Evolutionary conservation across 2,329 filamentous ascomycete species (phyloP), one percentile per base, ranked within the genome.

Genomic region (Penicillium digitatum): DNA sequence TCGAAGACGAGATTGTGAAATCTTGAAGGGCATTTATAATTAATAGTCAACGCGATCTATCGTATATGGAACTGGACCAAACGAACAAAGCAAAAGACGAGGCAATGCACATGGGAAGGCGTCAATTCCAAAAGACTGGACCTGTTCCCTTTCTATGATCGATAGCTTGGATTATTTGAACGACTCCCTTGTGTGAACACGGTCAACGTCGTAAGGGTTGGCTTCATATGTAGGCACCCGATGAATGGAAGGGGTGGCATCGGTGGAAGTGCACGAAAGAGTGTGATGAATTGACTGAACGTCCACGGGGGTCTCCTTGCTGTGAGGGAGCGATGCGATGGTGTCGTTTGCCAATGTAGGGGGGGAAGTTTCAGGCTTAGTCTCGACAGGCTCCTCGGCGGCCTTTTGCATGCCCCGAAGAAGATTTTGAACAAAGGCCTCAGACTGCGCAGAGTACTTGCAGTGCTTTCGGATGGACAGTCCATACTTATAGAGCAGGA

Each of bases 401-500:
- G 38, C 26, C 26, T 48, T 32, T 20, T 52, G 47, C 26, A 42
- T 43, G 6, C 37, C 53, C 11, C 40, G 54, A 12, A 63, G 55
- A 27, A 63, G 43, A 6, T 48, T 59, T 34, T 64, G 62, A 29
- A 64, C 59, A 40, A 64, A 65, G 6, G 64, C 62, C 37, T 66
- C 63, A 0, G 72, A 72, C 48, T 74, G 65, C 2, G 65, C 72
- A 18, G 74, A 69, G 55, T 70, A 77, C 59, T 75, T 74, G 68
- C 73, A 76, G 55, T 72, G 67, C 47, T 69, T 67, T n/a, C 75
- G 69, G 51, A 77, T 73, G 3, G 56, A 49, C 10, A 67, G 56
- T 20, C 74, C 75, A 56, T 76, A 74, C 57, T 72, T 74, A 65
- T 77, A 76, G 52, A 78, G 73, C 26, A 77, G 57, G 64, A 77